Base-by-base conservation (phyloP, 129 eudicot species). In the Calendula officinalis region DNA sequence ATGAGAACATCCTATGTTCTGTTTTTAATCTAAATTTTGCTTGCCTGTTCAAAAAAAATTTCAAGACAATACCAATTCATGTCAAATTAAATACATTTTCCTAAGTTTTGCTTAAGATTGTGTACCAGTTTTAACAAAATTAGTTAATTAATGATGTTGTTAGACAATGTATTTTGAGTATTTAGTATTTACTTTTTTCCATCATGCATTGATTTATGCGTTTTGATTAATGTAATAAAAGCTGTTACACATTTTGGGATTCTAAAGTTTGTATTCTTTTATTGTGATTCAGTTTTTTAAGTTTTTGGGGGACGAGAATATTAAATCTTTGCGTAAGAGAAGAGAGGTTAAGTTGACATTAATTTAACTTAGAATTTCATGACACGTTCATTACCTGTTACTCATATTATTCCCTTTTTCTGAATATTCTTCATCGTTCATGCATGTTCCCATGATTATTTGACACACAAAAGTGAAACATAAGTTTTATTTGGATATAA, bases 241-340 rank as follows among this genome's bases (percentile, higher is more conserved):
- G 34, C 15, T 39, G 64, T 56, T 5, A 48, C 0, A 60, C 41
- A 56, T 68, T 68, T 71, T 70, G 75, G 48, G 49, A 48, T 69
- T 59, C 5, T 43, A 55, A 68, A 59, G 47, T 33, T 43, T 43
- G 57, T 44, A 44, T 34, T 68, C 38, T 55, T 42, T 56, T 68
- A 33, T 30, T 15, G n/a, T n/a, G 22, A n/a, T n/a, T n/a, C n/a
- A n/a, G n/a, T n/a, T n/a, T n/a, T n/a, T n/a, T n/a, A n/a, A n/a
- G n/a, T n/a, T n/a, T n/a, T n/a, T n/a, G 72, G 67, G 59, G 48
- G 53, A 47, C 65, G 67, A 56, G 45, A n/a, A 36, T 10, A 73
- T 46, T 56, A n/a, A 42, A 56, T 72, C 72, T 73, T 73, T 66
- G 78, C 67, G 72, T 73, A 57, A 22, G 9, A 62, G 36, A 63